Evolutionary conservation across 1,284 basidiomycete species (phyloP).

Genomic region (Ceratobasidium sp.): DNA sequence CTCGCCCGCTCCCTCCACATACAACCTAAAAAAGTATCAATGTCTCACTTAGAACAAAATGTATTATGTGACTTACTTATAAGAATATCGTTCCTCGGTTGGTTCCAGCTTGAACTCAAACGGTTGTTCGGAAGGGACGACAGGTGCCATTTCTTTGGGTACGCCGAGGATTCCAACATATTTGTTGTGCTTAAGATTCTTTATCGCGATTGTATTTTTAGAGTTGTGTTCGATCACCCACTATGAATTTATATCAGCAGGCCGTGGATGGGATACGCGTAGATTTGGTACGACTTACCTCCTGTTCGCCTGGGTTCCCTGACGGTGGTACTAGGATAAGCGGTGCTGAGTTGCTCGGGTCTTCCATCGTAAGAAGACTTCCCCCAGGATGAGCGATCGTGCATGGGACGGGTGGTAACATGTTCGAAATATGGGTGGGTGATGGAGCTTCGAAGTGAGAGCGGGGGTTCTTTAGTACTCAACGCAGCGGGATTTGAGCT

Average conservation of each 20-base stretch:
- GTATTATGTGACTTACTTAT: neutral
- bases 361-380: conserved; percentile 15
- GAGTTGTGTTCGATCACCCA: conserved; percentile 15
- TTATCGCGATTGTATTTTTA: neutral
- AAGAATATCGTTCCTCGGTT: neutral
- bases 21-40: conserved; percentile 8
- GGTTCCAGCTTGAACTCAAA: conserved; percentile 5
- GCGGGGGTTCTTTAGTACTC: too few relatives aligned
- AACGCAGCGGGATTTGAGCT: too few relatives aligned
- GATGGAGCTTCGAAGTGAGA: neutral
- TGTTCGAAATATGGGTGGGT: neutral
- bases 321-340: conserved; percentile 1
- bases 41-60: neutral
- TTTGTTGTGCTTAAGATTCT: conserved; percentile 12
- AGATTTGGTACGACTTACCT: neutral
- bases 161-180: neutral
- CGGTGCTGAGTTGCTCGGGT: neutral
- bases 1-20: neutral
- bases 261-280: neutral
- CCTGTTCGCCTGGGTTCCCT: conserved; percentile 25
- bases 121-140: neutral
- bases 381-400: neutral
- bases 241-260: neutral
- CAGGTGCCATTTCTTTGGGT: neutral
- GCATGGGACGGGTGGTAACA: neutral